These are phyloP conservation scores for Lasiodiplodia sp. DNA, from an alignment of 2,329 filamentous ascomycete genomes.

Conservation along the genomic window DNA sequence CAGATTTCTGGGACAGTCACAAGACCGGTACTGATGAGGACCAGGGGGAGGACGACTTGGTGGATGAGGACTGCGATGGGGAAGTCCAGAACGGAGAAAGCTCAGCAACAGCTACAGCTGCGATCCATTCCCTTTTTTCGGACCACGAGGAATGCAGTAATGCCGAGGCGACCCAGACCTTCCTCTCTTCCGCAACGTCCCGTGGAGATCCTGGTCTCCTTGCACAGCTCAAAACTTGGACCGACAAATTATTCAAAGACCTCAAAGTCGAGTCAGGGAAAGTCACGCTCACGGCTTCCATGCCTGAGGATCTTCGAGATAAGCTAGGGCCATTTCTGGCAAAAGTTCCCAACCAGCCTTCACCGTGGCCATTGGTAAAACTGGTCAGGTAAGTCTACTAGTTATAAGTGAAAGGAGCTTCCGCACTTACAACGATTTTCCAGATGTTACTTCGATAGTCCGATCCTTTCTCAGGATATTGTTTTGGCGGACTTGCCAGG, in stretches of 20 bases:
- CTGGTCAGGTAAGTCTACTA: conserved; percentile 29
- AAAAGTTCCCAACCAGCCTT: background rate
- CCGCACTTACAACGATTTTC: background rate
- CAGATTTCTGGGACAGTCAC: background rate
- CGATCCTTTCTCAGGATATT: conserved; percentile 30
- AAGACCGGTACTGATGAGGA: background rate
- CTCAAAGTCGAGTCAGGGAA: background rate
- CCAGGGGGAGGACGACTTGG: background rate
- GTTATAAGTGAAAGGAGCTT: background rate
- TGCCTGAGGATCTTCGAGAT: background rate
- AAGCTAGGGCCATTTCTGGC: background rate
- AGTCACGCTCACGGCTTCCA: background rate
- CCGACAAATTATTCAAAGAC: background rate
- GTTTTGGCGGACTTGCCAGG: conserved; percentile 37
- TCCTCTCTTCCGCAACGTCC: background rate
- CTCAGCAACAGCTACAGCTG: background rate
- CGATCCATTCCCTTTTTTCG: background rate
- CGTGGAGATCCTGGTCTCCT: background rate
- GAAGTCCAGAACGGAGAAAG: background rate
- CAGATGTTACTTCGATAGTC: conserved; percentile 29
- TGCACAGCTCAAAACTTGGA: background rate
- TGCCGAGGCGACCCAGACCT: background rate
- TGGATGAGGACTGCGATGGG: background rate
- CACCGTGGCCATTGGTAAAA: conserved; percentile 38
- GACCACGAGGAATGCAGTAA: background rate